Percentiles rank a stretch among this genome's conserved stretches.
These are phyloP conservation scores for Lentinula detonsa DNA, from an alignment of 768 basidiomycete species.

Conservation along the genomic window DNA sequence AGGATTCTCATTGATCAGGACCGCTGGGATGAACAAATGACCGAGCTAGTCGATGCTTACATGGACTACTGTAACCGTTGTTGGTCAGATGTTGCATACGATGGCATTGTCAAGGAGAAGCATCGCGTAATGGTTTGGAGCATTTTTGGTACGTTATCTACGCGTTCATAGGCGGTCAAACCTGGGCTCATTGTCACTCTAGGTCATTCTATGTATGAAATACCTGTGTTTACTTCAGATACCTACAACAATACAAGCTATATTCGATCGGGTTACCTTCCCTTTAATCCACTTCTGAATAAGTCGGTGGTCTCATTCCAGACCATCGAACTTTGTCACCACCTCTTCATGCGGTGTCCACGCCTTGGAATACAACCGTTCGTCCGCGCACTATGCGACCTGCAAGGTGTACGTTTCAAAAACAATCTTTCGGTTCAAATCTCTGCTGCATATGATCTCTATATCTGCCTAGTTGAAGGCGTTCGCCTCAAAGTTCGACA, in stretches of 20 bases:
- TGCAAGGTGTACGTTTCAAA: conserved; percentile 8
- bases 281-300: not conserved
- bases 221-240: too few relatives aligned
- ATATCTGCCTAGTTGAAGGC: conserved; percentile 4
- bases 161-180: too few relatives aligned
- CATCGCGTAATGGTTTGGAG: too few relatives aligned
- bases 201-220: too few relatives aligned
- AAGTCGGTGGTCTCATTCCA: not conserved
- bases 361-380: conserved; percentile 15
- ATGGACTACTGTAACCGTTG: not conserved
- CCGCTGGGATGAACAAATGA: not conserved
- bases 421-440: conserved; percentile 2
- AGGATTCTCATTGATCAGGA: not conserved
- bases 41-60: not conserved
- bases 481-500: not conserved
- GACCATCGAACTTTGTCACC: conserved; percentile 7
- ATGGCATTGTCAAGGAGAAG: too few relatives aligned
- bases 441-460: conserved; percentile 9
- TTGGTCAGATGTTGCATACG: too few relatives aligned
- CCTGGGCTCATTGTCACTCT: too few relatives aligned
- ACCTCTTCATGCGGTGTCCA: conserved; percentile 6
- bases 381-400: conserved; percentile 12
- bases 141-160: too few relatives aligned
- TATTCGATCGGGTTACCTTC: not conserved
- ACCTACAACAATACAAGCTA: not conserved